Percentiles rank a stretch among this genome's conserved stretches.
These are phyloP conservation scores for Boletus barrowsii DNA, from an alignment of 768 basidiomycete species.

Conservation along the genomic window DNA sequence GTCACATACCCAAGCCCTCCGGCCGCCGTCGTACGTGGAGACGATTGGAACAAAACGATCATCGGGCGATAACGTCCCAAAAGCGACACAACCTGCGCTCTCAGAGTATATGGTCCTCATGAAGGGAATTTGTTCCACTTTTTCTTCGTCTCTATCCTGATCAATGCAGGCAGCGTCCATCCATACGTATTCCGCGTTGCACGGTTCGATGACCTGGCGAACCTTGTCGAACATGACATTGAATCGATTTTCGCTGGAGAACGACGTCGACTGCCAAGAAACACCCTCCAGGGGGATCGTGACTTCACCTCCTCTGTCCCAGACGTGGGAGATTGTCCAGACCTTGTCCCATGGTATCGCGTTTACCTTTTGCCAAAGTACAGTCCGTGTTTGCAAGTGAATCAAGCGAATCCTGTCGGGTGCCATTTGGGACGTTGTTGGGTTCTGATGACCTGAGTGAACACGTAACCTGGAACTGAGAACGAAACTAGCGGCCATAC, in stretches of 20 bases:
- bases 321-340: slow-evolving; percentile 10
- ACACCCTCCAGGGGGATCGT: background rate
- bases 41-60: background rate
- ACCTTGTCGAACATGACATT: background rate
- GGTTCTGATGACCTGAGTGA: background rate
- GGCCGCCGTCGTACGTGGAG: background rate
- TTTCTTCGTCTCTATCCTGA: background rate
- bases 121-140: slow-evolving; percentile 1
- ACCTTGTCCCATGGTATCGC: slow-evolving; percentile 1
- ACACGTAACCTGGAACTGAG: background rate
- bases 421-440: background rate
- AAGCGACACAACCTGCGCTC: slow-evolving; percentile 11
- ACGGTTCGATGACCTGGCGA: background rate
- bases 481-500: background rate
- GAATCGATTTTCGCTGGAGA: slow-evolving; percentile 7
- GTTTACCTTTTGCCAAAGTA: background rate
- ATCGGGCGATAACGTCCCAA: background rate
- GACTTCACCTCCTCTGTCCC: background rate
- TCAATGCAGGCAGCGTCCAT: slow-evolving; percentile 9
- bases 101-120: slow-evolving; percentile 6
- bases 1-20: slow-evolving; percentile 10
- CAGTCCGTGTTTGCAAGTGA: background rate
- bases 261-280: slow-evolving; percentile 2
- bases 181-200: slow-evolving; percentile 6
- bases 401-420: slow-evolving; percentile 1